A percentile compares a stretch with the other conserved stretches of the same genome.
These are phyloP conservation scores for Glutinoglossum americanum DNA, from an alignment of 495 filamentous ascomycete species.

Conservation along the genomic window DNA sequence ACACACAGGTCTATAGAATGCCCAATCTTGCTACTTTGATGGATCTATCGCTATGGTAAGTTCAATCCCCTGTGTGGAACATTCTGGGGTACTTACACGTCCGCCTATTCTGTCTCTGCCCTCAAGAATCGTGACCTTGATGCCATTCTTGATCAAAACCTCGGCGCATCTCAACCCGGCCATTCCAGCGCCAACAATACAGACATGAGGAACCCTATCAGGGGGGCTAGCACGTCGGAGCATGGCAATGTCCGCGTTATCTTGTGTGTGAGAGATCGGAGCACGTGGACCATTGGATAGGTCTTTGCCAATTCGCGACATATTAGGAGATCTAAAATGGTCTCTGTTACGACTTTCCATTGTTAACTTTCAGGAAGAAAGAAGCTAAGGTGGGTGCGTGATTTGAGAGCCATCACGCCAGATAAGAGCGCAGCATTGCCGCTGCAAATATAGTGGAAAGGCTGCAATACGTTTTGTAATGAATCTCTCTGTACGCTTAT, in stretches of 20 bases:
- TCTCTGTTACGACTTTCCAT: slow-evolving; percentile 1
- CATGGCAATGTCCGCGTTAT: neutral
- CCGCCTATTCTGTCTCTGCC: slow-evolving; percentile 69
- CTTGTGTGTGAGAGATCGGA: neutral
- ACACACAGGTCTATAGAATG: slow-evolving; percentile 27
- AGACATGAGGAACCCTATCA: slow-evolving; percentile 29
- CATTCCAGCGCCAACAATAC: slow-evolving; percentile 69
- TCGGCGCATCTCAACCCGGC: slow-evolving; percentile 78
- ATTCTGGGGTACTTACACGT: slow-evolving; percentile 29
- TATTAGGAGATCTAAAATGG: neutral
- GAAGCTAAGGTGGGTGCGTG: neutral
- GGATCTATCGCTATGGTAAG: slow-evolving; percentile 5
- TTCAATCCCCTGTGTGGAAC: neutral
- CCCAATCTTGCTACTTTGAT: slow-evolving; percentile 14
- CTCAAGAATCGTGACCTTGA: slow-evolving; percentile 68
- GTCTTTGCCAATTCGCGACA: slow-evolving; percentile 2
- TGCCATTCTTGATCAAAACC: slow-evolving; percentile 54
- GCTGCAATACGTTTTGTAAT: neutral
- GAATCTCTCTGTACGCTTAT: neutral
- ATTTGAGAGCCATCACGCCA: neutral
- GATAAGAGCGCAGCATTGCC: neutral
- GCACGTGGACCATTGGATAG: neutral
- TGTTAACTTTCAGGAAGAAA: neutral
- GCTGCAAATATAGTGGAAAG: neutral
- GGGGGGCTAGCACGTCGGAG: neutral